A percentile compares a stretch with the other conserved stretches of the same genome.
Conservation (phyloP, 1,284 basidiomycete genomes). For the Amylostereum chailletii region DNA sequence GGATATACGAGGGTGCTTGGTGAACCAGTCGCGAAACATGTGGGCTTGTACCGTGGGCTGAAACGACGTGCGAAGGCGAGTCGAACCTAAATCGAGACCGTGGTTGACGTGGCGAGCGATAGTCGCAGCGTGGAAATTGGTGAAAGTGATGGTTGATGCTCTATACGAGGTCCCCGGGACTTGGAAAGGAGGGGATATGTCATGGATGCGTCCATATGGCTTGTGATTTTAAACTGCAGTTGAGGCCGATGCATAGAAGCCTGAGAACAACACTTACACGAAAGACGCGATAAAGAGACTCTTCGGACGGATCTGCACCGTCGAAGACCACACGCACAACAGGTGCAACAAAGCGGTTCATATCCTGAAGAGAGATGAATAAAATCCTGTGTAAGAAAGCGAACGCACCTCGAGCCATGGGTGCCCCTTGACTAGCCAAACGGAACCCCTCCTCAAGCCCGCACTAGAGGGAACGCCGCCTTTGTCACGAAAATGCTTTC, state of each 20-base stretch:
- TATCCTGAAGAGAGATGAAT: slow-evolving; percentile 47
- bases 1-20: slow-evolving; percentile 79
- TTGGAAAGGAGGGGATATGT: slow-evolving; percentile 55
- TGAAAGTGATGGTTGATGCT: slow-evolving; percentile 56
- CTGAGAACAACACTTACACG: slow-evolving; percentile 37
- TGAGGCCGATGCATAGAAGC: slow-evolving; percentile 1
- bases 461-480: slow-evolving; percentile 61
- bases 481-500: slow-evolving; percentile 30
- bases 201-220: slow-evolving; percentile 78
- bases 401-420: slow-evolving; percentile 78
- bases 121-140: slow-evolving; percentile 60
- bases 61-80: slow-evolving; percentile 62
- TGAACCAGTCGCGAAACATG: slow-evolving; percentile 75
- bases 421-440: slow-evolving; percentile 76
- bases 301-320: slow-evolving; percentile 78
- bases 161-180: slow-evolving; percentile 64
- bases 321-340: slow-evolving; percentile 77
- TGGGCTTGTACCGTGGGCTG: slow-evolving; percentile 73
- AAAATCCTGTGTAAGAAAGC: background rate
- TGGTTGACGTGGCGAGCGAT: slow-evolving; percentile 85
- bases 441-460: slow-evolving; percentile 42
- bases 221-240: slow-evolving; percentile 23
- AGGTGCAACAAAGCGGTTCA: slow-evolving; percentile 72
- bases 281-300: slow-evolving; percentile 62
- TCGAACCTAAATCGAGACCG: slow-evolving; percentile 49